These are phyloP conservation scores for Chrysophaeum taylorii DNA, from an alignment of 352 stramenopile species.

Conservation along the genomic window DNA sequence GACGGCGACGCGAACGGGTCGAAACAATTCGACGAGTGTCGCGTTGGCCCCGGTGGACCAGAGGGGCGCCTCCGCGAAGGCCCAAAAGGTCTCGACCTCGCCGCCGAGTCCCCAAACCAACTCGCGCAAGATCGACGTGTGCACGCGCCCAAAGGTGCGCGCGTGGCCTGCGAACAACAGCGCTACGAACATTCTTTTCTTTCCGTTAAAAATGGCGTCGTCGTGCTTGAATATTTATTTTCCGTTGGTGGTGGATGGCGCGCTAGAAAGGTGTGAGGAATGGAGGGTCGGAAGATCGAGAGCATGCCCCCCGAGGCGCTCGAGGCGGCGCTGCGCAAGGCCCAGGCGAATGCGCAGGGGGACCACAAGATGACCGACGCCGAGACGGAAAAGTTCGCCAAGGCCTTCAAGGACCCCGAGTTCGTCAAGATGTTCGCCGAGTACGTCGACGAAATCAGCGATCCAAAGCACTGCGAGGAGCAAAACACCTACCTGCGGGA, in stretches of 20 bases:
- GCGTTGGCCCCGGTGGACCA: background rate
- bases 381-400: conserved; percentile 49
- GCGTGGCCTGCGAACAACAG: conserved; percentile 8
- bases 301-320: background rate
- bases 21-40: background rate
- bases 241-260: too few species aligned
- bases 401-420: conserved; percentile 71
- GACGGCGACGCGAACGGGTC: background rate
- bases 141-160: background rate
- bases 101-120: background rate
- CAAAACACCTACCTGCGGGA: conserved; percentile 75
- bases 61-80: background rate
- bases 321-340: background rate
- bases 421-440: conserved; percentile 80
- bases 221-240: too few species aligned
- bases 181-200: too few species aligned
- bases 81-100: background rate
- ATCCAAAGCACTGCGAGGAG: conserved; percentile 69
- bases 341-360: background rate
- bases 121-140: background rate
- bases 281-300: too few species aligned
- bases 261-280: too few species aligned
- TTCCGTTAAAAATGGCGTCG: too few species aligned
- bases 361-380: background rate
- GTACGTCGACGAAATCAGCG: conserved; percentile 83